These are phyloP conservation scores for Myxozyma neotropica DNA, from an alignment of 805 yeast genomes.

Conservation along the genomic window DNA sequence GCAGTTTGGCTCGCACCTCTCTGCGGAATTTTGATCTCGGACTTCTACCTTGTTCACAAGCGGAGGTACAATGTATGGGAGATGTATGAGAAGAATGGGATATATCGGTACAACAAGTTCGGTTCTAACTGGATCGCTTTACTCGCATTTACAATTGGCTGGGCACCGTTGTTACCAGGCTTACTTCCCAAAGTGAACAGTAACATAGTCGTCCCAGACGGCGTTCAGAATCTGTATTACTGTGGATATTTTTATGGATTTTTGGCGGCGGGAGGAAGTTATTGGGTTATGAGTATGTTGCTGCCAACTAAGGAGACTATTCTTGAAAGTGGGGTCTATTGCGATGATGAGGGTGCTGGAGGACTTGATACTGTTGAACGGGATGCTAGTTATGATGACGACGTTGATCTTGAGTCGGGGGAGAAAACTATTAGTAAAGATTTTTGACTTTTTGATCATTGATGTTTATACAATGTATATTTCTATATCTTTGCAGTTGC, in stretches of 20 bases:
- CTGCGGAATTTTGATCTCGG: slow-evolving; percentile 66
- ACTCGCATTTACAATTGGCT: slow-evolving; percentile 44
- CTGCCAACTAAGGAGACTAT: slow-evolving; percentile 24
- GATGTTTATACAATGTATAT: not conserved
- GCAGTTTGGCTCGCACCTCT: slow-evolving; percentile 79
- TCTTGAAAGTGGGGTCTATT: slow-evolving; percentile 18
- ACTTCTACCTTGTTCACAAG: slow-evolving; percentile 55
- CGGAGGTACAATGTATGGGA: slow-evolving; percentile 68
- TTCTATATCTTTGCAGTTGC: not conserved
- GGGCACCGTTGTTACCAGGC: slow-evolving; percentile 26
- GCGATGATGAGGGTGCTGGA: slow-evolving; percentile 3
- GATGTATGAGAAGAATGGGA: slow-evolving; percentile 50
- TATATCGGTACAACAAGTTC: slow-evolving; percentile 46
- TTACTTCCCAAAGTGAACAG: slow-evolving; percentile 19
- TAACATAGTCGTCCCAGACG: slow-evolving; percentile 10
- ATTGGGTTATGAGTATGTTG: slow-evolving; percentile 17
- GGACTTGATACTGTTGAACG: not conserved
- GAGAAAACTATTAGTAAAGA: not conserved
- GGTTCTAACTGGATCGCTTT: slow-evolving; percentile 52
- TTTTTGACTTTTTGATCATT: not conserved
- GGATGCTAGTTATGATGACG: not conserved
- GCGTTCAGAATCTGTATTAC: slow-evolving; percentile 31
- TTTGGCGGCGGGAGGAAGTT: slow-evolving; percentile 24
- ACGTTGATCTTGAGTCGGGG: slow-evolving; percentile 1
- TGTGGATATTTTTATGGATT: slow-evolving; percentile 37